Evolutionary conservation across 371 early-diverging fungal genomes (phyloP).

Genomic region (Lichtheimia ornata): DNA sequence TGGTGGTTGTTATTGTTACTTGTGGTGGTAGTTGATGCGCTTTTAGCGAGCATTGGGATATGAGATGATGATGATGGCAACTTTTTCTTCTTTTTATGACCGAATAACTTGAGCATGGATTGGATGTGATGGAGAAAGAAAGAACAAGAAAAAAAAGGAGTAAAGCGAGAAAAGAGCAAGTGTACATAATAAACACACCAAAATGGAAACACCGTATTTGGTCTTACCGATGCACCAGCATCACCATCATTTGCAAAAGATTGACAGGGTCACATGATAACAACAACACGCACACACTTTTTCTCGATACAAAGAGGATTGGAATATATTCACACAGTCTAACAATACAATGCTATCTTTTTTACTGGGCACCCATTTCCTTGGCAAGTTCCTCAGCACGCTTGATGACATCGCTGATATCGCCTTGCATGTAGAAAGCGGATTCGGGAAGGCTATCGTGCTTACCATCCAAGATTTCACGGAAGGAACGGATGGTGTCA

Average conservation of each 20-base stretch:
- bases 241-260: no score
- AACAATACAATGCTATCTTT: neutral
- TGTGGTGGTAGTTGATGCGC: neutral
- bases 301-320: no score
- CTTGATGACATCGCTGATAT: no score
- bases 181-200: neutral
- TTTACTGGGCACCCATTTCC: conserved; percentile 29
- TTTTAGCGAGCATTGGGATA: neutral
- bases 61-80: neutral
- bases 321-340: no score
- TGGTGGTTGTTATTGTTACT: neutral
- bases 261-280: no score
- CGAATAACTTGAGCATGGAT: conserved; percentile 16
- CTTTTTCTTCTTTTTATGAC: conserved; percentile 16
- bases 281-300: no score
- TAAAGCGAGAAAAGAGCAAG: neutral
- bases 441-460: conserved; percentile 50
- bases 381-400: conserved; percentile 30
- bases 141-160: conserved; percentile 11
- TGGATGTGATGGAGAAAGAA: conserved; percentile 1
- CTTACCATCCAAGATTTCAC: conserved; percentile 96
- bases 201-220: conserved; percentile 1
- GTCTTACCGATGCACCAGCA: neutral
- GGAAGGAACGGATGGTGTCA: conserved; percentile 96
- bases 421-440: no score